A percentile compares a stretch with the other conserved stretches of the same genome.
Conservation (phyloP, 1,139 yeast species). For the Scheffersomyces titani region DNA sequence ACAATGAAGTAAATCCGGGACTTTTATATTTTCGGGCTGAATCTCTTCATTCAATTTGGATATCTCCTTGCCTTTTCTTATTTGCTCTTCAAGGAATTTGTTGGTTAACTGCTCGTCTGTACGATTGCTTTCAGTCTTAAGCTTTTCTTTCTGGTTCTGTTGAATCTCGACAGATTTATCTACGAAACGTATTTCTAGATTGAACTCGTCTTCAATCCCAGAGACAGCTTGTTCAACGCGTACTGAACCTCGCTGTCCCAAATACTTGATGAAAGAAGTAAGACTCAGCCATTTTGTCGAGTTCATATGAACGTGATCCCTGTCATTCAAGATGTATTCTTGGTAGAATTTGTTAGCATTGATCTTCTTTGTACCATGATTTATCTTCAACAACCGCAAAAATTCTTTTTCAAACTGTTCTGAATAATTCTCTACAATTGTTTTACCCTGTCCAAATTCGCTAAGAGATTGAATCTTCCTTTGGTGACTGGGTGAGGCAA, state of each 20-base stretch:
- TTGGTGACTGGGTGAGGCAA: constrained; percentile 73
- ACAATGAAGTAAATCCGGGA: background rate
- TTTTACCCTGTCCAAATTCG: constrained; percentile 38
- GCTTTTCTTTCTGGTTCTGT: constrained; percentile 14
- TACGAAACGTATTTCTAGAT: constrained; percentile 32
- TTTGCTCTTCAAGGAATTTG: constrained; percentile 53
- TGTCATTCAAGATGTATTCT: constrained; percentile 73
- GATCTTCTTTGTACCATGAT: constrained; percentile 81
- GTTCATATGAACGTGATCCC: constrained; percentile 86
- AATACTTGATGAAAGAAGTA: constrained; percentile 65
- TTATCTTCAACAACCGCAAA: constrained; percentile 56
- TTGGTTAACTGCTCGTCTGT: constrained; percentile 24
- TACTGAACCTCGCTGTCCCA: constrained; percentile 63
- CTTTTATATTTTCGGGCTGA: background rate
- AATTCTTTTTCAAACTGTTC: constrained; percentile 64
- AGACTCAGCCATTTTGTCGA: constrained; percentile 80
- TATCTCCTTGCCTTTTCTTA: constrained; percentile 41
- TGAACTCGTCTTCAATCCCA: constrained; percentile 44
- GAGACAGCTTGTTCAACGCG: constrained; percentile 45
- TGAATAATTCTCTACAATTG: constrained; percentile 62
- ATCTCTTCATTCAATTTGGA: constrained; percentile 13
- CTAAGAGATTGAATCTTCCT: constrained; percentile 44
- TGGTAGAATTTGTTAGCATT: constrained; percentile 88
- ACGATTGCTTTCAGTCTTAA: constrained; percentile 15
- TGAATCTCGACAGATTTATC: constrained; percentile 21